Percentiles rank a stretch among this genome's conserved stretches.
phyloP scores from a whole-genome alignment of 495 filamentous ascomycete species.

The Glarea lozoyensis region DNA sequence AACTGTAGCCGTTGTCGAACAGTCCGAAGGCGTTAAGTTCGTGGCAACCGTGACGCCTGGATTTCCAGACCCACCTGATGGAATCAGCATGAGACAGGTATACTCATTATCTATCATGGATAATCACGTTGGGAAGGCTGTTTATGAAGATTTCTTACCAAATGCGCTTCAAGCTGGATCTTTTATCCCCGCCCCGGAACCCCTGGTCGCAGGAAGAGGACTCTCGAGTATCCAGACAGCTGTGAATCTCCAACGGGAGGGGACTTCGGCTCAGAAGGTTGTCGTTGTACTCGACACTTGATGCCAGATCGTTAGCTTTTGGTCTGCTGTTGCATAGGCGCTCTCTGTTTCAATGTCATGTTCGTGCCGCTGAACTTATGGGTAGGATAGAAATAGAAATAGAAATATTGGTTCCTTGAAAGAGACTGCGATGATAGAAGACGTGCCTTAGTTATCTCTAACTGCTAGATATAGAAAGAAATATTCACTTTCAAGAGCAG shows the following conservation, averaged over 20 bases:
- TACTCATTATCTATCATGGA: neutral
- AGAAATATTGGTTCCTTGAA: no score
- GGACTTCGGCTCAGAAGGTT: conserved; percentile 36
- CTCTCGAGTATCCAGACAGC: conserved; percentile 35
- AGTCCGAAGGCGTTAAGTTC: conserved; percentile 1
- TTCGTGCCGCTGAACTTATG: no score
- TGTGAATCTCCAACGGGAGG: conserved; percentile 28
- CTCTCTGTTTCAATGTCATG: no score
- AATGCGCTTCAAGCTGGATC: conserved; percentile 1
- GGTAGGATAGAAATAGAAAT: no score
- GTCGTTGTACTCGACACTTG: conserved; percentile 23
- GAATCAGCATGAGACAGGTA: neutral
- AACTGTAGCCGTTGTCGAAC: conserved; percentile 2
- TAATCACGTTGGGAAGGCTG: conserved; percentile 5
- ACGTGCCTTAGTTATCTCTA: no score
- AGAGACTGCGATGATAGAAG: no score
- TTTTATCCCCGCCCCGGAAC: conserved; percentile 12
- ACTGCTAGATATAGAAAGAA: no score
- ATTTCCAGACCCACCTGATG: neutral
- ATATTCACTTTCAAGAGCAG: no score
- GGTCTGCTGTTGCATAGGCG: no score
- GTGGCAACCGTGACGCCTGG: neutral
- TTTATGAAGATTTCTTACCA: conserved; percentile 12
- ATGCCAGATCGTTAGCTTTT: no score
- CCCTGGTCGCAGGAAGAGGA: conserved; percentile 21